These are phyloP conservation scores for Huntiella decipiens DNA, from an alignment of 2,329 filamentous ascomycete species.

Conservation along the genomic window DNA sequence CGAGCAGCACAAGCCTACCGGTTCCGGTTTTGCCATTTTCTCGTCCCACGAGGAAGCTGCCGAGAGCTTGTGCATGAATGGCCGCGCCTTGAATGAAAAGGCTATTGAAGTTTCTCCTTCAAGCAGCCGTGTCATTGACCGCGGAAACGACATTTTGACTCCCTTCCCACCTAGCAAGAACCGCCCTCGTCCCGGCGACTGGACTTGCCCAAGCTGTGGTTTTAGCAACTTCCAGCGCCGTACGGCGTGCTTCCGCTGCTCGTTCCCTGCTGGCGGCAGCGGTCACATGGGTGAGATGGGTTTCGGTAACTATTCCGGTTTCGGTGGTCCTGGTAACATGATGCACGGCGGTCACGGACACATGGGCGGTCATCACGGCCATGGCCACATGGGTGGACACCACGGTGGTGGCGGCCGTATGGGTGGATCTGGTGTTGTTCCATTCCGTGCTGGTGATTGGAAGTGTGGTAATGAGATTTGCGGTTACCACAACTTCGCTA, in stretches of 20 bases:
- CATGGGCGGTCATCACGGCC: slow-evolving; percentile 18
- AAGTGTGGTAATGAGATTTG: slow-evolving; percentile 96
- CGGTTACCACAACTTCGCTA: slow-evolving; percentile 97
- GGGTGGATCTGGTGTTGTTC: slow-evolving; percentile 69
- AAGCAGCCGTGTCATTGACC: slow-evolving; percentile 87
- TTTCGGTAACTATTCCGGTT: slow-evolving; percentile 43
- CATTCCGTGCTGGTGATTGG: slow-evolving; percentile 97
- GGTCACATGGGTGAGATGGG: slow-evolving; percentile 44
- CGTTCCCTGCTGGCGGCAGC: slow-evolving; percentile 82
- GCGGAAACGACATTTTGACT: slow-evolving; percentile 85
- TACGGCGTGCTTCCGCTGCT: slow-evolving; percentile 96
- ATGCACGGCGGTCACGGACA: slow-evolving; percentile 39
- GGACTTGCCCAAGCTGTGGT: slow-evolving; percentile 95
- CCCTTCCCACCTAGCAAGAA: slow-evolving; percentile 98
- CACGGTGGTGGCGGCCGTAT: slow-evolving; percentile 48
- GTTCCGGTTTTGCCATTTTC: slow-evolving; percentile 94
- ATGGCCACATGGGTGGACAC: slow-evolving; percentile 26
- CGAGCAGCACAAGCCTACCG: slow-evolving; percentile 98
- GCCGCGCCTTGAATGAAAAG: slow-evolving; percentile 92
- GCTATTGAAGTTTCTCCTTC: slow-evolving; percentile 97
- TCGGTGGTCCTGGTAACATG: slow-evolving; percentile 48
- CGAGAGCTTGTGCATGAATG: slow-evolving; percentile 97
- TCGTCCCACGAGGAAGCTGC: slow-evolving; percentile 98
- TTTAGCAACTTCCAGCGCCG: slow-evolving; percentile 99
- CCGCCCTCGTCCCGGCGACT: slow-evolving; percentile 86